Conservation (phyloP, 345 rosid genomes). For the Stellera chamaejasme region DNA sequence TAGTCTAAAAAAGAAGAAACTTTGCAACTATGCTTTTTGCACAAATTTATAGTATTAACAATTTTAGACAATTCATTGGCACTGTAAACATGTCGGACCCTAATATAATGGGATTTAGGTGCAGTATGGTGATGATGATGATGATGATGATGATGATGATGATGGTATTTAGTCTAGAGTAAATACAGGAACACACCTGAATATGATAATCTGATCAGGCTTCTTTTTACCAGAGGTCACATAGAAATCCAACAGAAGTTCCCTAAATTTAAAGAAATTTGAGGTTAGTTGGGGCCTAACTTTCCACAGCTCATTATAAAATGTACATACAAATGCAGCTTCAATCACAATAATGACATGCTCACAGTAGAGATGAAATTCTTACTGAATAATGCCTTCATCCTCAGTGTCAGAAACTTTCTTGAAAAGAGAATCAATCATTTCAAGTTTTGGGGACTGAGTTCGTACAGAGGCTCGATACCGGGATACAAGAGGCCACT, state of each 20-base stretch:
- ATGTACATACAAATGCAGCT: background rate
- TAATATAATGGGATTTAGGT: too few relatives aligned
- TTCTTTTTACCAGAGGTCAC: slow-evolving; percentile 67
- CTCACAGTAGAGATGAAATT: background rate
- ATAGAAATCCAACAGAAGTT: slow-evolving; percentile 73
- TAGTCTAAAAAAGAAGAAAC: too few relatives aligned
- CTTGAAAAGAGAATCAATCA: slow-evolving; percentile 73
- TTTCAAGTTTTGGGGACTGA: slow-evolving; percentile 80
- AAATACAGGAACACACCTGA: slow-evolving; percentile 40
- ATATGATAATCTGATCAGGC: slow-evolving; percentile 82
- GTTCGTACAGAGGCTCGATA: slow-evolving; percentile 87
- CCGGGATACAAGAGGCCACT: slow-evolving; percentile 81
- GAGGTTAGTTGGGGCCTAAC: background rate
- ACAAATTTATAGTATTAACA: too few relatives aligned
- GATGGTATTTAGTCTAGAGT: too few relatives aligned
- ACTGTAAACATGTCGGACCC: too few relatives aligned
- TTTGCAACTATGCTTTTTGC: too few relatives aligned
- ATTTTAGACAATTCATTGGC: too few relatives aligned
- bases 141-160: too few relatives aligned
- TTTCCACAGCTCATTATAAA: background rate
- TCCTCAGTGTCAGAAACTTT: slow-evolving; percentile 48
- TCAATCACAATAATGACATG: background rate
- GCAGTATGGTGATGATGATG: too few relatives aligned
- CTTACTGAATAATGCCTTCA: slow-evolving; percentile 64
- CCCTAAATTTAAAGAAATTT: slow-evolving; percentile 33